Base-by-base conservation (phyloP, 2,329 filamentous ascomycete species). In the Colletotrichum caudatum region DNA sequence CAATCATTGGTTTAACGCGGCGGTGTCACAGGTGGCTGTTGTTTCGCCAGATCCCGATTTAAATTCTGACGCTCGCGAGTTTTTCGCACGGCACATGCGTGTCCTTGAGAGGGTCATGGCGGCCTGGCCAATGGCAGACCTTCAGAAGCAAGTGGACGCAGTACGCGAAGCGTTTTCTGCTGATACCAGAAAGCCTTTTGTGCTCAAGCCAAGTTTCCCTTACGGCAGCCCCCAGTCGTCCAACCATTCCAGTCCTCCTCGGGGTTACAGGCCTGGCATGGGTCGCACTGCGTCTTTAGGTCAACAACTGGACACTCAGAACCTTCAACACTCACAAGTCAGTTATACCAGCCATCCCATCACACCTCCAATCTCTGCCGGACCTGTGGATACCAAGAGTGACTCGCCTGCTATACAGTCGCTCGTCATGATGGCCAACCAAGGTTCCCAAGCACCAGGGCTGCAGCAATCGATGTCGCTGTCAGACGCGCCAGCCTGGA, bases 21-120 rank as follows among this genome's bases (percentile, higher is more conserved):
- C 53, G 46, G 14, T n/a, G 53, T 35, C 48, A 69, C 75, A 97
- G 95, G 92, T 97, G 75, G 95, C 95, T 5, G 92, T 98, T 73
- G 97, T 95, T 18, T 98, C 94, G 23, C 95, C 96, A 23, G 95
- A 98, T 79, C 93, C 94, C 1, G 93, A 96, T 50, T 88, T 97
- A 69, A 95, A 96, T 78, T 85, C 87, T 0, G 94, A 97, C 79
- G 94, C 95, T 7, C 89, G 93, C 41, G 92, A 95, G 73, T 98
- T 93, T 79, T 98, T 98, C 78, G 93, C 94, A 2, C 89, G 95
- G 59, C 95, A 98, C 77, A 98, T 98, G 95, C 91, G 95, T 66
- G 92, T 98, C 48, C 85, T 98, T 69, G 95, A 98, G 80, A 91
- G 90, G 74, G 96, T 94, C 76, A 93, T 94, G 78, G 87, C 88